These are phyloP conservation scores for Pseudocercospora crystallina DNA, from an alignment of 2,329 filamentous ascomycete genomes.

Conservation along the genomic window DNA sequence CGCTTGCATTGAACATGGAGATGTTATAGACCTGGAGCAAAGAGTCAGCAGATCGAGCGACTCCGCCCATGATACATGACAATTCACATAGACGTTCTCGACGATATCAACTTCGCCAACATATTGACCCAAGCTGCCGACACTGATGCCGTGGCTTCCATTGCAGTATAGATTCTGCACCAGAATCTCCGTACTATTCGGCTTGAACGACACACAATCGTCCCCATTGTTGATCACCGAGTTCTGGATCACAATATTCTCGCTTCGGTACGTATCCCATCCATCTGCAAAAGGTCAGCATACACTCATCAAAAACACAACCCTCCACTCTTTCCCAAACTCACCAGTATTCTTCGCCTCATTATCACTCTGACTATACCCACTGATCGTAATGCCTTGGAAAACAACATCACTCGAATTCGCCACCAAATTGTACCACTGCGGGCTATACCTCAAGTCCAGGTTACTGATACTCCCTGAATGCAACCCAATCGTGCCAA, in stretches of 20 bases:
- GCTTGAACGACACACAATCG: conserved; percentile 74
- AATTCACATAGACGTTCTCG: conserved; percentile 61
- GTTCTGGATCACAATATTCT: conserved; percentile 65
- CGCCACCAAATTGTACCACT: conserved; percentile 66
- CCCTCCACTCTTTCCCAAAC: no score
- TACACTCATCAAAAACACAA: conserved; percentile 48
- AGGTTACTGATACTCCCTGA: conserved; percentile 60
- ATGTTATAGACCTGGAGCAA: conserved; percentile 36
- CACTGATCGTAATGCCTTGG: conserved; percentile 61
- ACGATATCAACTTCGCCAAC: conserved; percentile 63
- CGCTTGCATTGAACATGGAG: conserved; percentile 45
- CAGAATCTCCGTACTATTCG: conserved; percentile 67
- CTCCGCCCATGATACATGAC: neutral
- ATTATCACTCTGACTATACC: conserved; percentile 53
- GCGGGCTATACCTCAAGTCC: conserved; percentile 59
- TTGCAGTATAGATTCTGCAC: conserved; percentile 68
- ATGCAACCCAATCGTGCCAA: conserved; percentile 58
- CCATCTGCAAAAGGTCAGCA: conserved; percentile 17
- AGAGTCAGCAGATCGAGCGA: conserved; percentile 52
- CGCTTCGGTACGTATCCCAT: conserved; percentile 59
- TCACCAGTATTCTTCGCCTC: conserved; percentile 59
- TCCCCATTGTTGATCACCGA: conserved; percentile 65
- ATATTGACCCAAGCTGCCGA: conserved; percentile 72
- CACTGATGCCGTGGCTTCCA: conserved; percentile 69
- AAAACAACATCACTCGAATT: conserved; percentile 66